Conservation (phyloP, 345 rosid species). For the Acer yangbiense region DNA sequence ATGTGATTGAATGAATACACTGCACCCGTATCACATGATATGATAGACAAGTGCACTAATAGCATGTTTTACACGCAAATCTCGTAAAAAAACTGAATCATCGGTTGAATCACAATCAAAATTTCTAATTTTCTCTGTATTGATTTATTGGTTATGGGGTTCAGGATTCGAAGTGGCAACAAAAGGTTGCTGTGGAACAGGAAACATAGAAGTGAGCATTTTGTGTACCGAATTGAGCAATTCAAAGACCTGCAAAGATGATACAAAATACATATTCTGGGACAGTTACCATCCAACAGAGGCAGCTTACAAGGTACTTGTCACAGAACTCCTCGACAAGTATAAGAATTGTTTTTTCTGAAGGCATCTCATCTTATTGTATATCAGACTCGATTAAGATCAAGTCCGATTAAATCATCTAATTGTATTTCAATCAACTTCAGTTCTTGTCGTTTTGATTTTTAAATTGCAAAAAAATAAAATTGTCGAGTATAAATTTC, state of each 20-base stretch:
- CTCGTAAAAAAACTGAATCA: too few species aligned
- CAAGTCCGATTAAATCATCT: too few species aligned
- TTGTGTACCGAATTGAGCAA: conserved; percentile 42
- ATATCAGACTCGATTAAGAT: too few species aligned
- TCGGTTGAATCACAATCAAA: too few species aligned
- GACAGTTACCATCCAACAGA: conserved; percentile 83
- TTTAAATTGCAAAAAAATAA: too few species aligned
- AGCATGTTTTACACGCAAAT: too few species aligned
- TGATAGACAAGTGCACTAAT: too few species aligned
- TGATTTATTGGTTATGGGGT: not conserved
- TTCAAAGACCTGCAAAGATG: conserved; percentile 37
- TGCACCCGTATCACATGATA: too few species aligned
- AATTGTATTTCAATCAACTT: too few species aligned
- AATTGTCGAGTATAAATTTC: too few species aligned
- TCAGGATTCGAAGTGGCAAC: conserved; percentile 57
- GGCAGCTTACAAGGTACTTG: conserved; percentile 39
- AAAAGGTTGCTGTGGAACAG: conserved; percentile 79
- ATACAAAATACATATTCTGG: conserved; percentile 64
- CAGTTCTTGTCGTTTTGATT: not conserved
- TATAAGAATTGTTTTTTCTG: not conserved
- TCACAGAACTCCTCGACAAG: not conserved
- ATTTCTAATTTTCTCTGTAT: not conserved
- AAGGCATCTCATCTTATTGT: not conserved
- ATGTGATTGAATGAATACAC: too few species aligned
- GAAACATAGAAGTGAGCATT: conserved; percentile 51